Conservation (phyloP, 2,329 filamentous ascomycete species). For the Claviceps sp. region DNA sequence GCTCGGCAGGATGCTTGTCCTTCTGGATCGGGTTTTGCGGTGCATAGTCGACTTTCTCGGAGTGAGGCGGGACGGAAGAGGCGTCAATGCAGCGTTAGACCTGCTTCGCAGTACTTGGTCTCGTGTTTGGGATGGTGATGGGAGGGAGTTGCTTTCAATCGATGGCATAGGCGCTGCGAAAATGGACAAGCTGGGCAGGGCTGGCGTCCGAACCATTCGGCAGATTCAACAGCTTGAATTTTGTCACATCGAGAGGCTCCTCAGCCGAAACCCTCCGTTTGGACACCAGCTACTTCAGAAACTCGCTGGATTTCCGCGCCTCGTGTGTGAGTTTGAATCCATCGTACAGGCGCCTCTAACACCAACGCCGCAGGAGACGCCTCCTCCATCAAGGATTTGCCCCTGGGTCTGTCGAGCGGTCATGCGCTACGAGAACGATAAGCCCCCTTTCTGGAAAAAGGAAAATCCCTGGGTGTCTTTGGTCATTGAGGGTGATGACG, state of each 20-base stretch:
- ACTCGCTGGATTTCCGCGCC: conserved; percentile 55
- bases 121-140: conserved; percentile 67
- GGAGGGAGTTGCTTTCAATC: conserved; percentile 72
- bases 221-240: conserved; percentile 55
- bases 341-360: conserved; percentile 8
- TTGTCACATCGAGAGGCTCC: conserved; percentile 59
- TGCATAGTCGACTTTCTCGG: conserved; percentile 27
- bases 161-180: conserved; percentile 62
- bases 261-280: conserved; percentile 73
- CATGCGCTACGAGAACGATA: conserved; percentile 58
- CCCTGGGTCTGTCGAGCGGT: conserved; percentile 43
- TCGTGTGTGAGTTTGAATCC: conserved; percentile 29
- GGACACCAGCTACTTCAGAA: conserved; percentile 55
- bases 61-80: conserved; percentile 43
- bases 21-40: conserved; percentile 22
- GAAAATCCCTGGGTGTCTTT: conserved; percentile 58
- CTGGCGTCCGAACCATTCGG: conserved; percentile 58
- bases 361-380: neutral
- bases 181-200: conserved; percentile 59
- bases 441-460: conserved; percentile 47
- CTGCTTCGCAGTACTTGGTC: conserved; percentile 66
- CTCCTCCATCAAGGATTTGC: neutral
- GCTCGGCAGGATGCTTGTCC: conserved; percentile 16
- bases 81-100: conserved; percentile 58
- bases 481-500: conserved; percentile 45